Evolutionary conservation across 164 flowering plant genomes (phyloP), one percentile per base, ranked within the genome.

Genomic region (Malania oleifera): DNA sequence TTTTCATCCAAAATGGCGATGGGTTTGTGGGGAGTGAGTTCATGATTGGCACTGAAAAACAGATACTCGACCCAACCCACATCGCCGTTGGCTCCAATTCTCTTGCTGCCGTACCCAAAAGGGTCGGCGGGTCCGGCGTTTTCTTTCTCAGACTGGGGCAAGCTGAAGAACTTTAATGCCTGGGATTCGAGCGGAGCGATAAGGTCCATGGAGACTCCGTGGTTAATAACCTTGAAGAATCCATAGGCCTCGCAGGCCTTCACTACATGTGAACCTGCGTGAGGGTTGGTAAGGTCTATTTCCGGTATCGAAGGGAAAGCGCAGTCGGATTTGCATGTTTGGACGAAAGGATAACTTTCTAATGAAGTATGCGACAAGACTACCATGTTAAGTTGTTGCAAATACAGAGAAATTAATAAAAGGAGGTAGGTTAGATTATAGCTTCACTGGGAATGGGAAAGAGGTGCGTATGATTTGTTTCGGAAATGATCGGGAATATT

Each of bases 41-140:
- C 65, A 39, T 77, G 77, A 37, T 76, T 75, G 59, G 79, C 55
- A 55, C 63, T 70, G 61, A 86, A 65, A 61, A 93, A 81, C 26
- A 93, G 80, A 62, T 87, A 93, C 50, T 93, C 98, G 60, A 93
- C 58, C 97, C 97, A 90, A 20, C 98, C 98, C 27, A 87, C 79
- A 69, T 93, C 98, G 9, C 98, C 98, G 60, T 83, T 87, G 1
- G 75, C 78, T 6, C 98, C 98, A 64, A 90, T 88, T 46, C 61
- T 68, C 67, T 70, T 88, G 74, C 63, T 86, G 3, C 96, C 97
- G 60, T 88, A 92, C 11, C 98, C 98, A 57, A 78, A 82, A 2
- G 98, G 93, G 65, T 72, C 67, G 17, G 96, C 66, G 28, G 88
- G 83, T 19, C 91, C 82, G 20, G 73, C 79, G 41, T 58, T 73